These are phyloP conservation scores for Diaporthe ampelina DNA, from an alignment of 2,329 filamentous ascomycete genomes.

Conservation along the genomic window DNA sequence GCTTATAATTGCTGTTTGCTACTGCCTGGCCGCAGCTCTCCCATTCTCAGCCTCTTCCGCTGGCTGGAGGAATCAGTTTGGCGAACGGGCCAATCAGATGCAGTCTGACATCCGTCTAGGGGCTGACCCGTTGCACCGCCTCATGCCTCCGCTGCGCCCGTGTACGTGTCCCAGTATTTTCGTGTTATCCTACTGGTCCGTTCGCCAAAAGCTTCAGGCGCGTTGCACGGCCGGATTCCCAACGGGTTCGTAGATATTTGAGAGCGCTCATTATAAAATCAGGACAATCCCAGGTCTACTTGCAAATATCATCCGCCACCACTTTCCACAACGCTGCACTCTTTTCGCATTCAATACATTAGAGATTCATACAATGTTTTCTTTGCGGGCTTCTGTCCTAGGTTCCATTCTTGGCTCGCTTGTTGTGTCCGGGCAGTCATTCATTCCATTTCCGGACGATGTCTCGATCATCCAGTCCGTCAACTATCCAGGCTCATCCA, in stretches of 20 bases:
- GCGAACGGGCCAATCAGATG: slow-evolving; percentile 18
- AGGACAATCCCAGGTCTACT: not conserved
- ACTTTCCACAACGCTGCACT: not conserved
- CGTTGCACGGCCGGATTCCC: not conserved
- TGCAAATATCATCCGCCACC: not conserved
- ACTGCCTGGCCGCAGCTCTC: not conserved
- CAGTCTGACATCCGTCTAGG: not conserved
- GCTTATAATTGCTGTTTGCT: not conserved
- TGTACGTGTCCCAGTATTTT: not conserved
- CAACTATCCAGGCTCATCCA: slow-evolving; percentile 31
- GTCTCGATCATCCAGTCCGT: slow-evolving; percentile 8
- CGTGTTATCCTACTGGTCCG: slow-evolving; percentile 14
- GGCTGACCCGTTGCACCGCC: not conserved
- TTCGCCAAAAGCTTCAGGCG: slow-evolving; percentile 1
- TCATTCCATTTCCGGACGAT: slow-evolving; percentile 26
- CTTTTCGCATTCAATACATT: no score
- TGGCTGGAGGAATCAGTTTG: not conserved
- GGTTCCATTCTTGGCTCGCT: not conserved
- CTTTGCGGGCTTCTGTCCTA: not conserved
- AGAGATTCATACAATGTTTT: not conserved
- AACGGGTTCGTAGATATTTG: not conserved
- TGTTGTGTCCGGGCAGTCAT: slow-evolving; percentile 19
- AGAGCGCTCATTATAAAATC: not conserved
- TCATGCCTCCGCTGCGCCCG: not conserved
- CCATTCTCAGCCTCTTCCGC: not conserved